Base-by-base conservation (phyloP, 164 flowering plant genomes). In the Chimonanthus praecox region DNA sequence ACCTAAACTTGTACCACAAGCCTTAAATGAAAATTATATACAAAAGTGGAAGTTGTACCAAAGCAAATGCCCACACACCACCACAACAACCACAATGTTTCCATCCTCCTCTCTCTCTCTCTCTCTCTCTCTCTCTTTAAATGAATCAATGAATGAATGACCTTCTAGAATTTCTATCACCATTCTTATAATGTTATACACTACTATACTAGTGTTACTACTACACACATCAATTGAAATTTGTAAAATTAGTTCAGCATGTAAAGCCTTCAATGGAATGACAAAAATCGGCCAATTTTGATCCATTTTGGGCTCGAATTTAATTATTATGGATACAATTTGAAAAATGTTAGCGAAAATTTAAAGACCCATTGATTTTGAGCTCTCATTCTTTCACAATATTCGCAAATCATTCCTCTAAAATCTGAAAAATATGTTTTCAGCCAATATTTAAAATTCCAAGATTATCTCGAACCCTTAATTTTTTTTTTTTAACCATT, bases 11-110 rank as follows among this genome's bases (percentile, higher is more conserved):
- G 80, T 77, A 85, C 83, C 85, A 81, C 80, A 84, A 84, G 87
- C 84, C 75, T 1, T 33, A 33, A 33, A 33, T 82, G 64, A n/a
- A 4, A 54, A 54, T 20, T 20, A 20, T 20, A 20, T 74, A 75
- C 66, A 54, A 72, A 82, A 81, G 87, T 84, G 91, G 89, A 87
- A 79, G 91, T 88, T 85, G 87, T 86, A 85, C 86, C 86, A 81
- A 87, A 87, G 43, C 58, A 44, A 70, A 44, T 18, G 86, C 83
- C 87, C 85, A 86, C 84, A 85, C 72, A 74, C 90, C 78, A 82
- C 85, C 74, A 64, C 78, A 76, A 20, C 21, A 20, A 73, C 76
- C 69, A 83, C 86, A 81, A 67, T 78, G 72, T 77, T 78, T 67
- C 67, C 72, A 43, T 64, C 72, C 74, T 71, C 51, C 21, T 77